Evolutionary conservation across 768 basidiomycete genomes (phyloP).

Genomic region (Tylopilus rubrobrunneus): DNA sequence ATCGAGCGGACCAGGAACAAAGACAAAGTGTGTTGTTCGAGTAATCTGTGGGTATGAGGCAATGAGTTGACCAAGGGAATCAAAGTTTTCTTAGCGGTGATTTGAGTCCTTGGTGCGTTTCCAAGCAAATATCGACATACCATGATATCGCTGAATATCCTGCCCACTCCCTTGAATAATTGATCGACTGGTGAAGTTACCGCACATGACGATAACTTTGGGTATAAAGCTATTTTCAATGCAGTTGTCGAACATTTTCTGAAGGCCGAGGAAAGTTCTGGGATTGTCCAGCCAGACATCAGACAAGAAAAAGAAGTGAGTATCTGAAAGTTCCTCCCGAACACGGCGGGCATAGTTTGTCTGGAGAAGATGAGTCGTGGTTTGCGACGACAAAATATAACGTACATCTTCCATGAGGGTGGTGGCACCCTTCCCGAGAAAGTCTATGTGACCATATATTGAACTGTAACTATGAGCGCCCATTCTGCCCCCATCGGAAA

Average conservation of each 20-base stretch:
- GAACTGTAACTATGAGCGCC: conserved; percentile 47
- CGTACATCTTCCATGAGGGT: conserved; percentile 88
- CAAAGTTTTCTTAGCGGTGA: conserved; percentile 73
- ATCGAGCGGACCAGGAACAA: conserved; percentile 94
- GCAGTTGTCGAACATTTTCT: conserved; percentile 86
- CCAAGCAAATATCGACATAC: conserved; percentile 34
- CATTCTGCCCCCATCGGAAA: background rate
- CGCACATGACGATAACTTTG: conserved; percentile 86
- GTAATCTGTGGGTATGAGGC: conserved; percentile 75
- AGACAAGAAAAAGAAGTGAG: conserved; percentile 90
- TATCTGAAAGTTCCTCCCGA: conserved; percentile 64
- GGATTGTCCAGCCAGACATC: conserved; percentile 96
- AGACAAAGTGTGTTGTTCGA: conserved; percentile 80
- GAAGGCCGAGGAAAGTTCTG: conserved; percentile 72
- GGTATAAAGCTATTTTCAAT: conserved; percentile 86
- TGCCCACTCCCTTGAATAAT: conserved; percentile 74
- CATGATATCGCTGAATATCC: conserved; percentile 83
- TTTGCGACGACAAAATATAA: conserved; percentile 1
- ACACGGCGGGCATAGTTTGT: conserved; percentile 59
- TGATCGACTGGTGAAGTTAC: conserved; percentile 87
- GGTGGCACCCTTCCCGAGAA: conserved; percentile 91
- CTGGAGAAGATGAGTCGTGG: conserved; percentile 33
- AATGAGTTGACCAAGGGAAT: conserved; percentile 81
- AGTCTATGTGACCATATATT: conserved; percentile 95
- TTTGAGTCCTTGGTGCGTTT: background rate